Base-by-base conservation (phyloP, 2,329 filamentous ascomycete species). In the Torrubiella hemipterigena region DNA sequence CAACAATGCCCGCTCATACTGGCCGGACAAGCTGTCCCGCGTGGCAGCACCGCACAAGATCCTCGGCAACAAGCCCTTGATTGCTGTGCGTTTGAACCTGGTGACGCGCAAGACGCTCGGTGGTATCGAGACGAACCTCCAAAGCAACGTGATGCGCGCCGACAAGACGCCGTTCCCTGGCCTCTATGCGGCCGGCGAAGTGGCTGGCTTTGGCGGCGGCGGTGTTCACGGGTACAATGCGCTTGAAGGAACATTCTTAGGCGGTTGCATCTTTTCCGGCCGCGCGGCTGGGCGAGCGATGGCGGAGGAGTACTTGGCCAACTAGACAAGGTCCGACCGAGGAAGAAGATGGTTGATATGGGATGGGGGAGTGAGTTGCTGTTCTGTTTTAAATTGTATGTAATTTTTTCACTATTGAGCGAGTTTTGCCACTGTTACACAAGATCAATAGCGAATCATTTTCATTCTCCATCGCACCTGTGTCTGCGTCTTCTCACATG, bases 221-320 rank as follows among this genome's bases (percentile, higher is more conserved):
- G 72, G 73, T 12, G 67, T 76, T 1, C 73, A 77, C 40, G 73
- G 72, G 0, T 76, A 77, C 42, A 73, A 59, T 41, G 67, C 72
- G 2, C 62, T 77, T 21, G 72, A 77, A 47, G 72, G 73, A 1
- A 76, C 72, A 0, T 77, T 77, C 43, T 42, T 77, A 4, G 72
- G 72, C 11, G 72, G 72, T 1, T 77, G 72, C 36, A 74, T 77
- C 41, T 77, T 77, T 41, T 75, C 71, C 0, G 72, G 73, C 0
- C 52, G 70, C 6, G 64, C 64, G 1, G 72, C 71, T 0, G 72
- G 72, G 0, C 53, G 63, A 8, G 69, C 62, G 1, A 65, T 77
- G 41, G 67, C 62, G 0, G 59, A 64, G 4, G 67, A 73, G 39
- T 37, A 37, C 15, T n/a, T n/a, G n/a, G n/a, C n/a, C n/a, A n/a